These are phyloP conservation scores for Quercus wislizeni DNA, from an alignment of 306 rosid species.

Conservation along the genomic window DNA sequence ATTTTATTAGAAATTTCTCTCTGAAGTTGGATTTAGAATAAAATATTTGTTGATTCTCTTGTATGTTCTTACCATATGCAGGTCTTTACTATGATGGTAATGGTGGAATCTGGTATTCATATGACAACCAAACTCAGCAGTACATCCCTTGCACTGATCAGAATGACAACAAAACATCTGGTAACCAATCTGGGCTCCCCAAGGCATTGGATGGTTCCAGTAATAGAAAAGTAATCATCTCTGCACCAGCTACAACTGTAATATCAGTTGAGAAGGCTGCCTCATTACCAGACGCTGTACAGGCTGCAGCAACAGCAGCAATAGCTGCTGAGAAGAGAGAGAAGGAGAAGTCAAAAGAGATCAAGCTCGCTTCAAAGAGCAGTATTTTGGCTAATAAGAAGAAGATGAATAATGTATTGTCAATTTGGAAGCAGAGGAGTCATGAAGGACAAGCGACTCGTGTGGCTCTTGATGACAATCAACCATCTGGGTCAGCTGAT, in stretches of 20 bases:
- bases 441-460: conserved; percentile 90
- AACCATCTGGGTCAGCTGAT: conserved; percentile 47
- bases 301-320: conserved; percentile 93
- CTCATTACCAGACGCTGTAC: conserved; percentile 89
- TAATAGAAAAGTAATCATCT: conserved; percentile 73
- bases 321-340: conserved; percentile 96
- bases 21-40: neutral
- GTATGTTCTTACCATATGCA: conserved; percentile 28
- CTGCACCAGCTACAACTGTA: conserved; percentile 87
- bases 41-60: conserved; percentile 15
- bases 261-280: conserved; percentile 64
- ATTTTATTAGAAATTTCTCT: neutral
- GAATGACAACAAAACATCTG: conserved; percentile 54
- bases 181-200: conserved; percentile 53
- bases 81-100: conserved; percentile 95
- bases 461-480: conserved; percentile 79
- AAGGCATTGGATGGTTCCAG: conserved; percentile 62
- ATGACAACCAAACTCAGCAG: conserved; percentile 76
- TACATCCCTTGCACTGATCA: conserved; percentile 86
- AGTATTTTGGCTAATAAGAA: conserved; percentile 93
- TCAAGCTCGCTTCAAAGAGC: conserved; percentile 91
- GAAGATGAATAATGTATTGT: conserved; percentile 91
- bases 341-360: conserved; percentile 84
- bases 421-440: conserved; percentile 98
- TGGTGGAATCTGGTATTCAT: conserved; percentile 84